phyloP scores from a whole-genome alignment of 2,329 filamentous ascomycete species.

The Drechslerella coelobrocha region DNA sequence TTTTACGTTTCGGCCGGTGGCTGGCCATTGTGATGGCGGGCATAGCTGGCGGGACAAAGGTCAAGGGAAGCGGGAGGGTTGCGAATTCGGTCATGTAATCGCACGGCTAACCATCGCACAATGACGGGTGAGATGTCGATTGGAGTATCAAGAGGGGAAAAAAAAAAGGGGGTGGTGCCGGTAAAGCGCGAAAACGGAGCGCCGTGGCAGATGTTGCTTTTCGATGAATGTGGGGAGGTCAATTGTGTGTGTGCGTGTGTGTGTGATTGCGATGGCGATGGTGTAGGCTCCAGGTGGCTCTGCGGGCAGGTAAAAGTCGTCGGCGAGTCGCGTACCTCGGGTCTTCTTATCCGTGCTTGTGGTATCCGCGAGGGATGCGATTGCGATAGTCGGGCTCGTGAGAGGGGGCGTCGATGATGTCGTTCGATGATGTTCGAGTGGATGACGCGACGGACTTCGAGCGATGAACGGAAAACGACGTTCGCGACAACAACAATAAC shows the following conservation, averaged over 20 bases:
- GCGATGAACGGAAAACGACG: slow-evolving; percentile 30
- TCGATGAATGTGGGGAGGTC: background rate
- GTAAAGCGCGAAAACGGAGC: no score
- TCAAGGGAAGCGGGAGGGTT: slow-evolving; percentile 33
- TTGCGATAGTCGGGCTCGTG: slow-evolving; percentile 13
- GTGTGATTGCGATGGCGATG: background rate
- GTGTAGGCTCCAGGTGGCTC: background rate
- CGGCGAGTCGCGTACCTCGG: no score
- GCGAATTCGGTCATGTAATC: slow-evolving; percentile 51
- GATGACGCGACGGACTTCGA: slow-evolving; percentile 31
- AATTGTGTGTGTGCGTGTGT: background rate
- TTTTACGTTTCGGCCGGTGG: slow-evolving; percentile 50
- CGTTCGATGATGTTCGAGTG: slow-evolving; percentile 12
- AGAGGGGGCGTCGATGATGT: slow-evolving; percentile 33
- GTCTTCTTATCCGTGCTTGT: no score
- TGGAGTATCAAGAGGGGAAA: no score
- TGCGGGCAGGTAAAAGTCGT: background rate
- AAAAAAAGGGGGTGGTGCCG: no score
- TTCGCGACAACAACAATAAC: slow-evolving; percentile 51
- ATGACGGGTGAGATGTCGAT: slow-evolving; percentile 6
- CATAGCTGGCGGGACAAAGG: slow-evolving; percentile 38
- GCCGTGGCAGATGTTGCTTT: no score
- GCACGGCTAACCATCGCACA: slow-evolving; percentile 31
- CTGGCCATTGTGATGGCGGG: slow-evolving; percentile 46
- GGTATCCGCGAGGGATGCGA: slow-evolving; percentile 6